Evolutionary conservation across 2,329 filamentous ascomycete genomes (phyloP).

Genomic region (Penicillium frequentans): DNA sequence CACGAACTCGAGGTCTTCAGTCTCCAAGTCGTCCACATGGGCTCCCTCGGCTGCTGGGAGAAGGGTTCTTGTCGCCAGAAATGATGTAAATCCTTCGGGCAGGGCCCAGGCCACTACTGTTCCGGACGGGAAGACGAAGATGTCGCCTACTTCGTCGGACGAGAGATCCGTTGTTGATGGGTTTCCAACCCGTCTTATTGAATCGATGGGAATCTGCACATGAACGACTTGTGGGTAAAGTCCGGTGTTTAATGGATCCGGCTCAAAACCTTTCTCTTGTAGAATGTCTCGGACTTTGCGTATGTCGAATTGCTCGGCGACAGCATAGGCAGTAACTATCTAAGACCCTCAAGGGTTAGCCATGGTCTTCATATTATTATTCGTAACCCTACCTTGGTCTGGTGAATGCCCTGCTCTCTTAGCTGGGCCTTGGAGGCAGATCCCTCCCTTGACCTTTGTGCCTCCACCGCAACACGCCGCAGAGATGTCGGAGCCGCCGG

Average conservation of each 20-base stretch:
- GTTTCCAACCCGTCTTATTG: constrained; percentile 45
- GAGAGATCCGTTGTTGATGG: constrained; percentile 39
- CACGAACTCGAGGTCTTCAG: constrained; percentile 85
- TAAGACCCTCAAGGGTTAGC: constrained; percentile 22
- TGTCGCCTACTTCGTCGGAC: constrained; percentile 66
- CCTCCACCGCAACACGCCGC: constrained; percentile 81
- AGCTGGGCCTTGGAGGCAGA: constrained; percentile 50
- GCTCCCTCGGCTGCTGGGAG: constrained; percentile 73
- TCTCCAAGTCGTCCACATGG: constrained; percentile 71
- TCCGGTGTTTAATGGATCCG: constrained; percentile 63
- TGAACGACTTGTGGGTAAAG: constrained; percentile 67
- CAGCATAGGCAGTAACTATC: constrained; percentile 65
- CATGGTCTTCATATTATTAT: neutral
- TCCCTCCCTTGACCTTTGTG: constrained; percentile 62
- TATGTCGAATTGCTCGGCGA: constrained; percentile 67
- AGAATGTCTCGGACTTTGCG: constrained; percentile 58
- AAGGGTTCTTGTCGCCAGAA: constrained; percentile 69
- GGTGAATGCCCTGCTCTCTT: constrained; percentile 35
- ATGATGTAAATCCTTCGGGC: constrained; percentile 69
- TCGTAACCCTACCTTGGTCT: constrained; percentile 34
- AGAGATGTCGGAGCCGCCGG: constrained; percentile 70
- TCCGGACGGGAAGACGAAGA: constrained; percentile 94
- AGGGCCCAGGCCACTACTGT: constrained; percentile 92
- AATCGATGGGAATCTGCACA: constrained; percentile 51
- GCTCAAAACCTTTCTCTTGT: constrained; percentile 58